phyloP scores from a whole-genome alignment of 2,329 filamentous ascomycete genomes.

The Pestalotiopsis sp. region DNA sequence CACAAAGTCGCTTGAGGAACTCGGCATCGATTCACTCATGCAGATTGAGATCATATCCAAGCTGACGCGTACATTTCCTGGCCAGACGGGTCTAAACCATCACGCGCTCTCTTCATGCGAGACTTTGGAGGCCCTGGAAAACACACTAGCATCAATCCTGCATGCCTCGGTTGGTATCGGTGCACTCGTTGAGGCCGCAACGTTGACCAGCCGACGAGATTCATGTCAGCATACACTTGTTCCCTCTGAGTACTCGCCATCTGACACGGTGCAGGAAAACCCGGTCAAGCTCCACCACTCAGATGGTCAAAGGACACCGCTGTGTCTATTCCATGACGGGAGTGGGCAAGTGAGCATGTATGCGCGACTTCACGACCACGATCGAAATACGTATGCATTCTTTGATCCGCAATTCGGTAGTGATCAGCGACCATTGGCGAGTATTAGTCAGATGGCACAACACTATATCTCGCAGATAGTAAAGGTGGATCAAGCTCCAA shows the following conservation, averaged over 20 bases:
- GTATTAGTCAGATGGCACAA: constrained; percentile 18
- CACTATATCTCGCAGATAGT: constrained; percentile 11
- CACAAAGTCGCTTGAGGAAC: constrained; percentile 7
- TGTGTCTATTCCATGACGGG: constrained; percentile 15
- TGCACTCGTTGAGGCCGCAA: neutral
- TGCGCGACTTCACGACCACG: constrained; percentile 9
- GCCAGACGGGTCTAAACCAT: constrained; percentile 10
- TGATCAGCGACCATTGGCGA: constrained; percentile 5
- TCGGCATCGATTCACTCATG: constrained; percentile 14
- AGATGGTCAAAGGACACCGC: neutral
- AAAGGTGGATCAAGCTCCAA: neutral
- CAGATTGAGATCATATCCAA: constrained; percentile 13
- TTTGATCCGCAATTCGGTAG: constrained; percentile 14
- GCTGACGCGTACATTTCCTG: constrained; percentile 6
- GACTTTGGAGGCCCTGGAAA: constrained; percentile 8
- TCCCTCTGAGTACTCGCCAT: constrained; percentile 3
- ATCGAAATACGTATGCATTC: constrained; percentile 13
- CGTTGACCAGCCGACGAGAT: neutral
- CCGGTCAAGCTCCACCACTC: constrained; percentile 4
- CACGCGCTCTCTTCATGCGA: constrained; percentile 11
- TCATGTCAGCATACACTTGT: constrained; percentile 2
- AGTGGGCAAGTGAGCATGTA: constrained; percentile 16
- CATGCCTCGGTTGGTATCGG: constrained; percentile 1
- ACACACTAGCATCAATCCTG: constrained; percentile 7
- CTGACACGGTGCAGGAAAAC: constrained; percentile 1